Evolutionary conservation across 1,139 yeast species (phyloP), one percentile per base, ranked within the genome.

Genomic region (Hyphopichia wangnamkhiaoensis): DNA sequence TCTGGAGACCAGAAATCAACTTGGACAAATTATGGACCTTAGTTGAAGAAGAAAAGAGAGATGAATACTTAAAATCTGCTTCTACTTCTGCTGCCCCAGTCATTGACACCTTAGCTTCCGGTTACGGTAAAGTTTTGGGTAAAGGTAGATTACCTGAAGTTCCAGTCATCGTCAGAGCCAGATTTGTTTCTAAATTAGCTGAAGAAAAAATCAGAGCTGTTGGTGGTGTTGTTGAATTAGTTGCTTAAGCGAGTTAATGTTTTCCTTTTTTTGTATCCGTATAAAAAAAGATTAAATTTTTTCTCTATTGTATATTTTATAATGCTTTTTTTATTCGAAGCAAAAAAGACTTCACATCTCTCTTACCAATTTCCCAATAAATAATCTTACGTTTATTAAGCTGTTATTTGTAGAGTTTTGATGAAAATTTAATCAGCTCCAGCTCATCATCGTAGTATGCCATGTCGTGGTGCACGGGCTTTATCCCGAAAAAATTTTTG

Each of bases 181-280:
- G 99, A 85, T 93, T 85, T 72, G 98, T 94, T 64, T 90, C 98
- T 64, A 86, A 90, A 80, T 84, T 90, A 72, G 99, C 99, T 72
- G 99, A 94, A 84, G 91, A 93, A 82, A 94, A 93, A 84, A 94
- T 94, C 82, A 89, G 87, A 84, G 98, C 95, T 71, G 99, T 85
- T 70, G 99, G 99, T 81, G 99, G 99, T 86, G 98, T 86, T 71
- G 95, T 93, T 74, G 98, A 93, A 82, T 88, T 93, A 74, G 77
- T 93, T 75, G 98, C 98, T 77, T 93, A 89, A 86, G 38, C 12
- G 25, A 20, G 31, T 28, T n/a, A n/a, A n/a, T n/a, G 5, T 30
- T 30, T 30, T 28, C 3, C 10, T 27, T 27, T 5, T 28, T 12
- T 28, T 16, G 15, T 16, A 28, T n/a, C n/a, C n/a, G n/a, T n/a